Conservation (phyloP, 1,284 basidiomycete genomes). For the Papiliotrema fonsecae region DNA sequence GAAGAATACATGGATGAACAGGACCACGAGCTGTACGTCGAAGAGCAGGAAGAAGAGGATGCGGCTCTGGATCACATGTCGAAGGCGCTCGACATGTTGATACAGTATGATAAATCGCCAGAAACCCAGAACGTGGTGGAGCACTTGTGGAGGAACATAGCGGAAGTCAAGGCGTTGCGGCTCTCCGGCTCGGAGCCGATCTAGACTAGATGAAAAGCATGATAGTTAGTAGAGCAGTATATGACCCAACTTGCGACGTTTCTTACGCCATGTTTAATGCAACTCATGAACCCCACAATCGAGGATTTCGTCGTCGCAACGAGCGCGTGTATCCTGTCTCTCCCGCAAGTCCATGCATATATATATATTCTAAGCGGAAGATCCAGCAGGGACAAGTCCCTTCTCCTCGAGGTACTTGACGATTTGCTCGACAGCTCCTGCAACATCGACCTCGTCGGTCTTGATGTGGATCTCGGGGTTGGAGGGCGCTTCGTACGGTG, state of each 20-base stretch:
- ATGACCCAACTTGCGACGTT: too few relatives aligned
- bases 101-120: constrained; percentile 1
- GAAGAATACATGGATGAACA: constrained; percentile 22
- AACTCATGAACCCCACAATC: too few relatives aligned
- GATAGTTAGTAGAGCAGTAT: neutral
- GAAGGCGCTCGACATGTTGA: constrained; percentile 13
- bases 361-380: neutral
- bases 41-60: constrained; percentile 23
- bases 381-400: constrained; percentile 36
- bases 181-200: neutral
- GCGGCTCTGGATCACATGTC: constrained; percentile 14
- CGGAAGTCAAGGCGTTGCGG: neutral
- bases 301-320: too few relatives aligned
- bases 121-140: constrained; percentile 2
- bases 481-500: constrained; percentile 89
- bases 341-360: too few relatives aligned
- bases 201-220: neutral
- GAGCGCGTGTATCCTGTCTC: too few relatives aligned
- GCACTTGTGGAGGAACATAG: constrained; percentile 1
- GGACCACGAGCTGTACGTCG: constrained; percentile 17
- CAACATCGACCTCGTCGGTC: constrained; percentile 75
- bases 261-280: too few relatives aligned
- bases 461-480: constrained; percentile 88
- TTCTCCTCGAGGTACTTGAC: constrained; percentile 70
- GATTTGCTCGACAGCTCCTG: constrained; percentile 74